Percentiles rank a stretch among this genome's conserved stretches.
Conservation (phyloP, 139 green algal species). For the Tetradesmus lagerheimii region DNA sequence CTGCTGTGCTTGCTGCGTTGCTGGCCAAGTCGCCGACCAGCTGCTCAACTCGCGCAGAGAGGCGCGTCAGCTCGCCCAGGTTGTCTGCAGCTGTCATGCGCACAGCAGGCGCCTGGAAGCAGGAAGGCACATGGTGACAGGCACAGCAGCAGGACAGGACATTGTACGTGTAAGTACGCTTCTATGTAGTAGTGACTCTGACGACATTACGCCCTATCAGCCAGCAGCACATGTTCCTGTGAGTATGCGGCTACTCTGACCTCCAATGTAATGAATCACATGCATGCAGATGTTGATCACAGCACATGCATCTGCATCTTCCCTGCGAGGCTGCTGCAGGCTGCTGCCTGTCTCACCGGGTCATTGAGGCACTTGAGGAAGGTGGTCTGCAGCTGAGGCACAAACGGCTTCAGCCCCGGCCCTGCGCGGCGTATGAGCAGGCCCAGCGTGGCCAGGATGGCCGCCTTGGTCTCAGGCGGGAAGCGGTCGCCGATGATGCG, state of each 20-base stretch:
- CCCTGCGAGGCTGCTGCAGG: not conserved
- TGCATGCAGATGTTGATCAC: not conserved
- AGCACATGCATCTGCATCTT: not conserved
- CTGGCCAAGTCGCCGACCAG: conserved; percentile 74
- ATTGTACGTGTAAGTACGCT: too few relatives aligned
- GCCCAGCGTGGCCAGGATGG: conserved; percentile 92
- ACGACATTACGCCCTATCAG: too few relatives aligned
- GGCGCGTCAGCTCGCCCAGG: conserved; percentile 81
- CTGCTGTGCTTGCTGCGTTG: conserved; percentile 55
- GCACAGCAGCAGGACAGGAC: not conserved
- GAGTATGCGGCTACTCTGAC: too few relatives aligned
- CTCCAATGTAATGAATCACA: too few relatives aligned
- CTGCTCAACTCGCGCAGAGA: conserved; percentile 84
- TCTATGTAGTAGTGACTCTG: too few relatives aligned
- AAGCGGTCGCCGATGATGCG: conserved; percentile 93
- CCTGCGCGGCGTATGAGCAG: conserved; percentile 90
- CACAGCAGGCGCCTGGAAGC: conserved; percentile 51
- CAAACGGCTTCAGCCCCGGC: conserved; percentile 93
- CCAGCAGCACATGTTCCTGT: too few relatives aligned
- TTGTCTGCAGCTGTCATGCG: conserved; percentile 79
- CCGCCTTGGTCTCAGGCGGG: conserved; percentile 82
- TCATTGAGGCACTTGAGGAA: conserved; percentile 98
- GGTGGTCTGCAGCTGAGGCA: conserved; percentile 98
- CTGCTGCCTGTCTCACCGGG: conserved; percentile 46
- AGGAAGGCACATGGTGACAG: not conserved